Conservation (phyloP, 176 grass and related monocot species). For the Musa beccarii region DNA sequence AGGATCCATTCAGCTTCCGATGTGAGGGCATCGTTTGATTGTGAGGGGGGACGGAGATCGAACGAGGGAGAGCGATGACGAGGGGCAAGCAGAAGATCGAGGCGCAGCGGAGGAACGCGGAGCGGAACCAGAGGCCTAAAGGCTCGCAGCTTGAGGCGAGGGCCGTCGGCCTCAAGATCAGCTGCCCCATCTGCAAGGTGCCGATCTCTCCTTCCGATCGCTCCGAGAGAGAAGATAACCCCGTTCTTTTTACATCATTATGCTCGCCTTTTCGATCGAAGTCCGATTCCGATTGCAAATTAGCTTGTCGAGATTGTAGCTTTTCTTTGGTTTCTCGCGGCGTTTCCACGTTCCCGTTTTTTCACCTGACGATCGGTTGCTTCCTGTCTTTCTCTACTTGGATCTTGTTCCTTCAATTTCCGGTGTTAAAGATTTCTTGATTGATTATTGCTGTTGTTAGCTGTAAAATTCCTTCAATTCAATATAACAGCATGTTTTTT, state of each 20-base stretch:
- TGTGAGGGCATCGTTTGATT: too few species aligned
- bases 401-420: too few species aligned
- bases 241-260: not conserved
- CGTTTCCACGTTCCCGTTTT: too few species aligned
- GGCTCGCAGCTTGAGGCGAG: constrained; percentile 88
- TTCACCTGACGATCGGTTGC: too few species aligned
- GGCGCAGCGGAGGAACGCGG: constrained; percentile 69
- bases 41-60: not conserved
- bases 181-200: constrained; percentile 95
- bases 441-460: too few species aligned
- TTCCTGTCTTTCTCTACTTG: too few species aligned
- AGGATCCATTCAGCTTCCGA: too few species aligned
- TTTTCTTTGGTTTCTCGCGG: too few species aligned
- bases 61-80: constrained; percentile 34
- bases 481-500: too few species aligned
- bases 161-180: constrained; percentile 80
- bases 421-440: too few species aligned
- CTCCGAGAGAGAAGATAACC: not conserved
- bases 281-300: not conserved
- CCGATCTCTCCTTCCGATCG: not conserved
- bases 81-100: constrained; percentile 99
- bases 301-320: too few species aligned
- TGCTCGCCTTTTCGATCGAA: not conserved
- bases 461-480: too few species aligned
- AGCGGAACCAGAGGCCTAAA: constrained; percentile 86